These are phyloP conservation scores for Zea luxurians DNA, from an alignment of 176 grass and related monocot genomes.

Conservation along the genomic window DNA sequence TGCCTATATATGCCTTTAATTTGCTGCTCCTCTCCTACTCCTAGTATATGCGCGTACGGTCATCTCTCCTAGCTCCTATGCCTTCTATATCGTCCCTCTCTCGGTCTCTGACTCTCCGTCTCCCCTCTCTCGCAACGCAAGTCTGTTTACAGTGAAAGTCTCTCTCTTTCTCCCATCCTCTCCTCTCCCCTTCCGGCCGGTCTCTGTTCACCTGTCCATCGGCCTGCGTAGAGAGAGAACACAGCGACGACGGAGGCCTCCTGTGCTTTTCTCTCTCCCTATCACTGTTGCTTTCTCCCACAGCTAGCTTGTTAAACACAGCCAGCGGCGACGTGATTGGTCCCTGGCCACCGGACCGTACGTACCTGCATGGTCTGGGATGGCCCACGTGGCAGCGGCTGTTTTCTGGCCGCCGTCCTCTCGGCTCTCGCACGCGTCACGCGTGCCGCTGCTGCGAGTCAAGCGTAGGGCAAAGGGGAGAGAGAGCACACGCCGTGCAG, in stretches of 20 bases:
- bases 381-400: not conserved
- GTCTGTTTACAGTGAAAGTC: not conserved
- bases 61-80: not conserved
- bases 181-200: not conserved
- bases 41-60: conserved; percentile 12
- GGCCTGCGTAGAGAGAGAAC: no score
- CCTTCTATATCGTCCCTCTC: conserved; percentile 5
- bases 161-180: not conserved
- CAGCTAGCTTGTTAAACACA: not conserved
- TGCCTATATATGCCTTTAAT: not conserved
- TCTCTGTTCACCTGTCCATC: conserved; percentile 1
- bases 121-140: not conserved
- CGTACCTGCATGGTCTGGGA: not conserved
- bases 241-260: not conserved
- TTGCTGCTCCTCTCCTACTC: not conserved
- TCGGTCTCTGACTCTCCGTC: not conserved
- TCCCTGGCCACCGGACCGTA: not conserved
- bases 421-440: not conserved
- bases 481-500: not conserved
- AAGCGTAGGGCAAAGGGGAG: conserved; percentile 10
- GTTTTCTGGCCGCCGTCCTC: not conserved
- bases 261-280: not conserved
- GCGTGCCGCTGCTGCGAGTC: not conserved
- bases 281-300: not conserved
- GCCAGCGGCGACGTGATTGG: conserved; percentile 31